Base-by-base conservation (phyloP, 768 basidiomycete species). In the Paxillus ammoniavirescens region DNA sequence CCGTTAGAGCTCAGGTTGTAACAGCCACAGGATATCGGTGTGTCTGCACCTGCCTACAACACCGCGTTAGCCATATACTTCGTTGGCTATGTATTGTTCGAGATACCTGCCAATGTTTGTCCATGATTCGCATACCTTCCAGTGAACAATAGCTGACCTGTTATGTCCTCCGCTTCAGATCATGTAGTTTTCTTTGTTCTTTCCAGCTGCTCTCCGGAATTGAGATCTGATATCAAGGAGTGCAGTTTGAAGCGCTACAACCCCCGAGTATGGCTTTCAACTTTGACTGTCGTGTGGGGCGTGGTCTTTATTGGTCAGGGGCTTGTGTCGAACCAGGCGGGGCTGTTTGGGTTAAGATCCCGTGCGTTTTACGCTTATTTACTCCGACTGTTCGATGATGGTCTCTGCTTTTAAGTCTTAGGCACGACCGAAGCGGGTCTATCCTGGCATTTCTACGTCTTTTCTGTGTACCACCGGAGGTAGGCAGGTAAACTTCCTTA, bases 231-330 rank as follows among this genome's bases (percentile, higher is more conserved):
- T 28, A 18, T 37, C 26, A n/a, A 10, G 54, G 35, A 55, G 49
- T 31, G 40, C 35, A 82, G 81, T 45, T 67, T 86, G 53, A 86
- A 84, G 61, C 76, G 78, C 12, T 80, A 82, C 49, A 67, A 83
- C 53, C 84, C 82, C n/a, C 77, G 75, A 61, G 37, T 81, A 17
- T 85, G 83, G 84, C 70, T 86, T 1, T 82, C 83, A 3, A 74
- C 76, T 2, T 66, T 86, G n/a, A 84, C 82, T 10, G 66, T 86
- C 7, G 54, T 71, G 1, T 85, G 83, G 85, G 83, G 82, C 9
- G 72, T 82, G 10, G 78, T 76, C 21, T 79, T 79, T 47, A 66
- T 82, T 36, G 70, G 71, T 49, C 83, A 84, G 65, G 83, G 82
- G 8, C 70, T 87, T 10, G 72, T 86, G 42, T 77, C 62, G 1